phyloP scores from a whole-genome alignment of 179 eudicot species.

The Dionaea muscipula region DNA sequence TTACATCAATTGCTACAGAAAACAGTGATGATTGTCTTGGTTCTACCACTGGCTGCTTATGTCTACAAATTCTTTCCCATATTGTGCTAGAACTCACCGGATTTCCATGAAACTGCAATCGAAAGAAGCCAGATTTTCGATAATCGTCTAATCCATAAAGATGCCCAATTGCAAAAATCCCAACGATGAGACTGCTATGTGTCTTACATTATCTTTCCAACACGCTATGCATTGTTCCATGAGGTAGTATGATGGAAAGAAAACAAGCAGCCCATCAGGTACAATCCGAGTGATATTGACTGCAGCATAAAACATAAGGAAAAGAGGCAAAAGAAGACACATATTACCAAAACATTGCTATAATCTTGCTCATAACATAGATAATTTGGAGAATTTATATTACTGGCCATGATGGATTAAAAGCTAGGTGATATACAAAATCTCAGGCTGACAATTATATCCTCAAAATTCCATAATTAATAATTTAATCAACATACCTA shows the following conservation, averaged over 20 bases:
- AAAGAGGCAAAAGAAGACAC: slow-evolving; percentile 2
- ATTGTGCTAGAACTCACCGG: slow-evolving; percentile 47
- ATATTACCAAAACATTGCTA: not conserved
- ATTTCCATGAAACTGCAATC: slow-evolving; percentile 35
- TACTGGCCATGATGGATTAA: too few species aligned
- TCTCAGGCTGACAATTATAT: too few species aligned
- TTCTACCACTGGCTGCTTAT: slow-evolving; percentile 89
- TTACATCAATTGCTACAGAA: slow-evolving; percentile 65
- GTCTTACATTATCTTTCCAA: slow-evolving; percentile 76
- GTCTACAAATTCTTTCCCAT: slow-evolving; percentile 95
- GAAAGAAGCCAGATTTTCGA: slow-evolving; percentile 13
- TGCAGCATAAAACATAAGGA: slow-evolving; percentile 23
- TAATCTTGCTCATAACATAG: not conserved
- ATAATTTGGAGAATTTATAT: not conserved
- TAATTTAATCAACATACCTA: too few species aligned
- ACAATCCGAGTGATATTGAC: slow-evolving; percentile 94
- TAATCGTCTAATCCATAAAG: slow-evolving; percentile 6
- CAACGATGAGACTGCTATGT: slow-evolving; percentile 6
- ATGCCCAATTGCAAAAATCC: too few species aligned
- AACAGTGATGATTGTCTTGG: slow-evolving; percentile 92
- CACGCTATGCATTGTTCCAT: slow-evolving; percentile 65
- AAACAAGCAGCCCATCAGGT: slow-evolving; percentile 89
- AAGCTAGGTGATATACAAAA: too few species aligned
- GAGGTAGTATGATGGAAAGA: slow-evolving; percentile 87
- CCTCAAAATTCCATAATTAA: too few species aligned